Percentiles rank a stretch among this genome's conserved stretches.
These are phyloP conservation scores for Wickerhamomyces sp. DNA, from an alignment of 1,139 yeast species.

Conservation along the genomic window DNA sequence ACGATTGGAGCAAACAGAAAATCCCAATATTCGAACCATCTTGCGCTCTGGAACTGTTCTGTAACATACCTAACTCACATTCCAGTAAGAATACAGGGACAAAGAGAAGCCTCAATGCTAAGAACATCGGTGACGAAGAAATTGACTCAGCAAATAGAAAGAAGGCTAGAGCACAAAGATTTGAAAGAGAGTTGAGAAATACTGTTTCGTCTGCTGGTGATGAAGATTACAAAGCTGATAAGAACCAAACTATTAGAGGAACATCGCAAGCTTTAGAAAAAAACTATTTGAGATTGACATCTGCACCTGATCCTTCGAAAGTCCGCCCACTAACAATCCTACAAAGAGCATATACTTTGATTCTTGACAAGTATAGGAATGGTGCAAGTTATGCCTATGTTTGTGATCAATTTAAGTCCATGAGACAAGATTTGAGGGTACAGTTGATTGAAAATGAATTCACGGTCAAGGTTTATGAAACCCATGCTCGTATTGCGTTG, in stretches of 20 bases:
- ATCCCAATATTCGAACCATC: conserved; percentile 42
- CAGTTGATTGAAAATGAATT: conserved; percentile 82
- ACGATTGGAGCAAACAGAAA: conserved; percentile 55
- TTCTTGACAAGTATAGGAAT: conserved; percentile 50
- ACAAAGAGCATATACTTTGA: conserved; percentile 49
- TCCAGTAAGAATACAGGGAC: conserved; percentile 9
- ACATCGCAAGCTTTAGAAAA: conserved; percentile 64
- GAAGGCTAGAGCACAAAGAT: conserved; percentile 47
- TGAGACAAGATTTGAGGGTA: conserved; percentile 90
- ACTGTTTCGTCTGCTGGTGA: conserved; percentile 12
- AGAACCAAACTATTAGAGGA: conserved; percentile 51
- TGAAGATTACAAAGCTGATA: conserved; percentile 22
- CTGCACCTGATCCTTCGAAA: conserved; percentile 81
- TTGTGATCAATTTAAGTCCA: conserved; percentile 85
- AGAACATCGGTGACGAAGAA: conserved; percentile 8
- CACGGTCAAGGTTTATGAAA: conserved; percentile 75
- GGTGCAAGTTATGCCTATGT: conserved; percentile 64
- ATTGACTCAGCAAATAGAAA: conserved; percentile 35
- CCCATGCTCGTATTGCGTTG: conserved; percentile 83
- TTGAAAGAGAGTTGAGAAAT: conserved; percentile 34
- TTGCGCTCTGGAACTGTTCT: conserved; percentile 12
- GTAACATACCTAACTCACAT: conserved; percentile 12
- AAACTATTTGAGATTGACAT: conserved; percentile 74
- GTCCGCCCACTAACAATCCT: conserved; percentile 73
- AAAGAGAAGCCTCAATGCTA: conserved; percentile 5